These are phyloP conservation scores for Penicillium steckii DNA, from an alignment of 495 filamentous ascomycete genomes.

Conservation along the genomic window DNA sequence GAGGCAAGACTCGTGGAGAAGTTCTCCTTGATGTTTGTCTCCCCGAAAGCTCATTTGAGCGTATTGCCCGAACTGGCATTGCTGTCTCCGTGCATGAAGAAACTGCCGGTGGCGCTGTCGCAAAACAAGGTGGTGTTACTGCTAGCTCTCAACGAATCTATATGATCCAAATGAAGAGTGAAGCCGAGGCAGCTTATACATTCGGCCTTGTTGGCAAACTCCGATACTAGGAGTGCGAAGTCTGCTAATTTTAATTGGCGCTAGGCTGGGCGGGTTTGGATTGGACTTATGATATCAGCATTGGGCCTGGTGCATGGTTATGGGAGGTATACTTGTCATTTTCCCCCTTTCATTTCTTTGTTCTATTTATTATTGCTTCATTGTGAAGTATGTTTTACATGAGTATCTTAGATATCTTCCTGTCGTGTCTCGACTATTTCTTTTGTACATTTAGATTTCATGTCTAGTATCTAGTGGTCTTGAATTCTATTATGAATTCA, in stretches of 20 bases:
- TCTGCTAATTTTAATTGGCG: neutral
- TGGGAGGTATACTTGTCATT: neutral
- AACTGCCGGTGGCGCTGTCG: constrained; percentile 64
- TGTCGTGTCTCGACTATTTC: constrained; percentile 4
- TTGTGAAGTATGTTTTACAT: constrained; percentile 2
- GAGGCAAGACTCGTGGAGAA: constrained; percentile 62
- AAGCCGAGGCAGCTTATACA: constrained; percentile 59
- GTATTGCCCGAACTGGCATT: constrained; percentile 79
- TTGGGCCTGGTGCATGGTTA: constrained; percentile 10
- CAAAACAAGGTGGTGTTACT: constrained; percentile 67
- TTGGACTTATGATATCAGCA: constrained; percentile 1
- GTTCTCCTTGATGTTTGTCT: constrained; percentile 81
- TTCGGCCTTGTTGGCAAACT: constrained; percentile 62
- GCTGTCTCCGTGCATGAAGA: constrained; percentile 87
- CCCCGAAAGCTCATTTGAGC: constrained; percentile 78
- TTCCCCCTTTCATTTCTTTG: neutral
- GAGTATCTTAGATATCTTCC: constrained; percentile 2
- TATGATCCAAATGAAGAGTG: constrained; percentile 77
- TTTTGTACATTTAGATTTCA: constrained; percentile 14
- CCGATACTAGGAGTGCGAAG: constrained; percentile 43
- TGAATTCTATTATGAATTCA: too few species aligned
- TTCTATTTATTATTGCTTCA: neutral
- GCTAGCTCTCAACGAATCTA: constrained; percentile 71
- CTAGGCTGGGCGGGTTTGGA: neutral
- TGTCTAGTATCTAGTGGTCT: neutral